Percentiles rank a stretch among this genome's conserved stretches.
These are phyloP conservation scores for Termitomyces bulborhizus DNA, from an alignment of 768 basidiomycete species.

Conservation along the genomic window DNA sequence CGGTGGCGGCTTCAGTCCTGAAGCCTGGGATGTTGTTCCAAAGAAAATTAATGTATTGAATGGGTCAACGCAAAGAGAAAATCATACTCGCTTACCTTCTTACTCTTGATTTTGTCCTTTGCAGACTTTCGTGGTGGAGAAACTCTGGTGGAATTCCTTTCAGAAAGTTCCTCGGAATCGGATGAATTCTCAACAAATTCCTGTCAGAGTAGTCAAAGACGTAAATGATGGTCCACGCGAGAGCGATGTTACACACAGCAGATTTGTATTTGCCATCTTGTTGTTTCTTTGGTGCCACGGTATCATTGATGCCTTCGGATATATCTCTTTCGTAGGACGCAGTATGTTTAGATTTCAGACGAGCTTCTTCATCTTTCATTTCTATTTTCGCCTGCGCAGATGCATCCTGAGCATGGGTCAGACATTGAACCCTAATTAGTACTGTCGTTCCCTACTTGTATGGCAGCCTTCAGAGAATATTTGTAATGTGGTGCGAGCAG, in stretches of 20 bases:
- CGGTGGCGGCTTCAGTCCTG: background rate
- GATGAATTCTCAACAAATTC: constrained; percentile 28
- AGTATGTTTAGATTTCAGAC: background rate
- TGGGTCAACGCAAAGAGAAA: background rate
- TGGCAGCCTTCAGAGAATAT: constrained; percentile 35
- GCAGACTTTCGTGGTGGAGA: background rate
- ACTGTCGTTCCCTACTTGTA: constrained; percentile 30
- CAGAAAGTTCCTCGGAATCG: constrained; percentile 27
- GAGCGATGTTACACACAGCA: constrained; percentile 18
- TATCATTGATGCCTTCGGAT: background rate
- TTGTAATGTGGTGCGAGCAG: constrained; percentile 42
- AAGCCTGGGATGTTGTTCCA: background rate
- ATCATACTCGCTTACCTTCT: constrained; percentile 1
- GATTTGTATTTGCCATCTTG: constrained; percentile 27
- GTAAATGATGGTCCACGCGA: background rate
- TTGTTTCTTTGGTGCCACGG: background rate
- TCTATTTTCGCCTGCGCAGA: constrained; percentile 7
- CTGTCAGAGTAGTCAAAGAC: constrained; percentile 17
- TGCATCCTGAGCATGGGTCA: constrained; percentile 8
- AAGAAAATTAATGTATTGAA: background rate
- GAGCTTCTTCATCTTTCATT: background rate
- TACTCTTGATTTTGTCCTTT: background rate
- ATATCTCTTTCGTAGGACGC: background rate
- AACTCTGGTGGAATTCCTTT: background rate
- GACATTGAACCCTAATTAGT: background rate